Evolutionary conservation across 352 stramenopile genomes (phyloP), one percentile per base, ranked within the genome.

Genomic region (Globisporangium takayamanum): DNA sequence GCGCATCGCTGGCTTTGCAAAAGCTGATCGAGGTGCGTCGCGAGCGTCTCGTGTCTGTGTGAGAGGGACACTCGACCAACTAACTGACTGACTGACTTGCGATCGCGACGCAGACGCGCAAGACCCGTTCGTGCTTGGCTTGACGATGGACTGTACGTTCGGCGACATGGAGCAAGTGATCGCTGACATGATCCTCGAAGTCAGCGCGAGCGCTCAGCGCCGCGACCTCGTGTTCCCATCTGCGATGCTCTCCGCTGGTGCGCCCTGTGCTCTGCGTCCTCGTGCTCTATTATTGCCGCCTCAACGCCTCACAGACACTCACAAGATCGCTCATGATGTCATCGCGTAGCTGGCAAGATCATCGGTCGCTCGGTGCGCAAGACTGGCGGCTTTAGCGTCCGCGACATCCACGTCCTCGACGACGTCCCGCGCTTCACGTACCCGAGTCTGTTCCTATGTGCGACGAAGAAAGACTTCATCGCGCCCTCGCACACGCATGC

Each of bases 151-250:
- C 61, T 84, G 74, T 33, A 73, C 74, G 7, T 92, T 87, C 50
- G 78, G 78, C 49, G 82, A 92, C 51, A 84, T 92, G 76, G 74
- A 89, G 62, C 73, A 77, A 56, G 79, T 92, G 25, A 76, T 92
- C 52, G 69, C 70, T 53, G 82, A 92, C 72, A 87, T 88, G 78
- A 63, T 92, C 7, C 48, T 68, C 11, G 83, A 87, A 71, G 75
- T 92, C 53, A 76, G 68, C 46, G 76, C 78, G 55, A 92, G 82
- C 26, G 82, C 82, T 1, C 69, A 89, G 69, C 80, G 83, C 37
- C 82, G 82, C 11, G 71, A 74, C 59, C 56, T 92, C n/a, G 70
- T 68, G n/a, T 74, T 92, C 37, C 78, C 82, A 1, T 63, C 68
- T 3, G 63, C 77, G 1, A 92, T 90, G 78, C 59, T 90, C 30